Evolutionary conservation across 805 yeast genomes (phyloP).

Genomic region (Saturnispora mendoncae): DNA sequence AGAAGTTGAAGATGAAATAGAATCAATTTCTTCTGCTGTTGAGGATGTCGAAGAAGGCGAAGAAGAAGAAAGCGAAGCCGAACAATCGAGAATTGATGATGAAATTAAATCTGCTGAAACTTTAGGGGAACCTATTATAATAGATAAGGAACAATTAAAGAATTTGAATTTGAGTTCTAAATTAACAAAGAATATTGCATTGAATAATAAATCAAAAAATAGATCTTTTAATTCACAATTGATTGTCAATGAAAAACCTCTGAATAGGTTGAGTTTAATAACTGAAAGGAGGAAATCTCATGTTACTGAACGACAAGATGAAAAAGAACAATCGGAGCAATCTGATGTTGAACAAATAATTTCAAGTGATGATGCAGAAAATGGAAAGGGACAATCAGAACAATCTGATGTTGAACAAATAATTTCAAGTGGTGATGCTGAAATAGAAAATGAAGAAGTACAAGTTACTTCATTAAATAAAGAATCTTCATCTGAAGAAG

Average conservation of each 20-base stretch:
- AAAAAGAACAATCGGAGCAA: too few species aligned
- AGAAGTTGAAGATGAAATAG: conserved; percentile 6
- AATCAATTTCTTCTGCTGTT: too few species aligned
- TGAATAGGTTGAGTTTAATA: conserved; percentile 9
- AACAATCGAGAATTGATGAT: conserved; percentile 20
- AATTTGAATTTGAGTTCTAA: conserved; percentile 6
- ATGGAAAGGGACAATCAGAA: too few species aligned
- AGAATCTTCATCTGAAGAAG: neutral
- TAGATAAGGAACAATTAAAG: conserved; percentile 11
- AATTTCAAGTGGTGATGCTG: neutral
- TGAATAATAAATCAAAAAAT: conserved; percentile 17
- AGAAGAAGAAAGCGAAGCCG: conserved; percentile 6
- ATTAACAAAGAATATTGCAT: conserved; percentile 25
- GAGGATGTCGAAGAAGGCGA: conserved; percentile 13
- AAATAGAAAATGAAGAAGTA: neutral
- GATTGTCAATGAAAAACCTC: conserved; percentile 10
- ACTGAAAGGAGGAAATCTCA: conserved; percentile 14
- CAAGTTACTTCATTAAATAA: too few species aligned
- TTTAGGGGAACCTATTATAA: conserved; percentile 26
- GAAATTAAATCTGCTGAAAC: conserved; percentile 23
- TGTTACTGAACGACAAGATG: too few species aligned
- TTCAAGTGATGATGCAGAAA: too few species aligned
- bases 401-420: neutral
- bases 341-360: neutral
- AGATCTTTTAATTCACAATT: conserved; percentile 13